phyloP scores from a whole-genome alignment of 2,329 filamentous ascomycete species.

The Fonsecaea erecta region DNA sequence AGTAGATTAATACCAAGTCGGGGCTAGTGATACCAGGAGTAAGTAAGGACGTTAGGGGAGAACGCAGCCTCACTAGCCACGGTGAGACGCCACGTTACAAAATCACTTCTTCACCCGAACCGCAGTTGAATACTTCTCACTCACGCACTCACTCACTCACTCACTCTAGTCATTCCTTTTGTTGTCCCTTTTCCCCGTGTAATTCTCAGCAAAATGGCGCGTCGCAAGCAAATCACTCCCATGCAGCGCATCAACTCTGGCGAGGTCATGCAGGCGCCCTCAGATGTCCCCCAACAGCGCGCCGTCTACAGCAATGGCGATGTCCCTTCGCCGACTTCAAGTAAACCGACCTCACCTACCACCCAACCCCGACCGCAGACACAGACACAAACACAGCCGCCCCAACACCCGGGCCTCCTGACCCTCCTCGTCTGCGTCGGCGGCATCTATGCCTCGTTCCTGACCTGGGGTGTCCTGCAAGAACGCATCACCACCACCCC shows the following conservation, averaged over 20 bases:
- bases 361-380: conserved; percentile 2
- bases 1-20: background rate
- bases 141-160: background rate
- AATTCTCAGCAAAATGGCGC: conserved; percentile 62
- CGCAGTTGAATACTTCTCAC: background rate
- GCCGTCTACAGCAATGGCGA: conserved; percentile 43
- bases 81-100: conserved; percentile 1
- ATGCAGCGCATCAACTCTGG: conserved; percentile 69
- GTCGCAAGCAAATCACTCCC: conserved; percentile 70
- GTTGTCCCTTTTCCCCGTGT: too few species aligned
- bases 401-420: conserved; percentile 63
- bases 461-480: conserved; percentile 96
- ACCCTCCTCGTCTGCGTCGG: conserved; percentile 86
- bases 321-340: conserved; percentile 27
- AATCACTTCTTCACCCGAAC: background rate
- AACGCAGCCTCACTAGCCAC: too few species aligned
- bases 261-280: conserved; percentile 59
- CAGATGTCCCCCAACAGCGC: conserved; percentile 42
- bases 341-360: background rate
- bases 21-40: background rate
- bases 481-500: conserved; percentile 94
- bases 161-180: conserved; percentile 25
- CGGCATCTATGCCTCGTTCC: conserved; percentile 94
- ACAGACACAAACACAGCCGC: conserved; percentile 22
- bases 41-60: too few species aligned